Base-by-base conservation (phyloP, 2,329 filamentous ascomycete genomes). In the Ramularia endophylla region DNA sequence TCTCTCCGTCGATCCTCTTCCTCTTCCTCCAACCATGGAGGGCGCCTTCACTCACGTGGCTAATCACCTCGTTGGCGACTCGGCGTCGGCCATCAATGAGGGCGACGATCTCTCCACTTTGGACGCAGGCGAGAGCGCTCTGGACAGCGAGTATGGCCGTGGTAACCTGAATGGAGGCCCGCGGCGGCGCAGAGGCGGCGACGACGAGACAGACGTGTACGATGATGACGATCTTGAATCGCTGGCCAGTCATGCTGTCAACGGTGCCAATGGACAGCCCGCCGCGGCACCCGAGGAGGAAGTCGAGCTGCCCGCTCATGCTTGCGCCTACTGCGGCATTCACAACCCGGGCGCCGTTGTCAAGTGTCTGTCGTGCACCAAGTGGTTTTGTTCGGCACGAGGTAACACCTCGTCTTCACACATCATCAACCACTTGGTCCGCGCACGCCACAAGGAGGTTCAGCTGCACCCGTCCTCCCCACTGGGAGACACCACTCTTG, bases 351-450 rank as follows among this genome's bases (percentile, higher is more conserved):
- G 85, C 62, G 92, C 85, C 52, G 94, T 98, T 43, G 92, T 98
- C 56, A 97, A 95, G 69, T 98, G 92, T 62, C 75, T 98, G 47
- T 78, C 83, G 46, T 98, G 92, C 72, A 90, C 80, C 71, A 98
- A 97, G 64, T 98, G 92, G 92, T 98, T 98, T 65, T 98, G 92
- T 69, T 97, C 89, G 66, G 89, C 90, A 46, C 86, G 90, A 58
- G 90, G 92, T 53, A 98, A 95, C 66, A 89, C 89, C 13, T 94
- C 87, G 38, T 95, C 90, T 18, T 95, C 90, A 25, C 92, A 98
- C 63, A 97, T 98, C 56, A 87, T 98, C 69, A 97, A 97, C 65
- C 92, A 98, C 62, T 80, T 98, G 25, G 92, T 98, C 46, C 85
- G 94, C 59, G 90, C 94, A 51, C 85, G 92, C 50, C 92, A 98